phyloP scores from a whole-genome alignment of 352 stramenopile genomes.

The Globisporangium camurandrum region DNA sequence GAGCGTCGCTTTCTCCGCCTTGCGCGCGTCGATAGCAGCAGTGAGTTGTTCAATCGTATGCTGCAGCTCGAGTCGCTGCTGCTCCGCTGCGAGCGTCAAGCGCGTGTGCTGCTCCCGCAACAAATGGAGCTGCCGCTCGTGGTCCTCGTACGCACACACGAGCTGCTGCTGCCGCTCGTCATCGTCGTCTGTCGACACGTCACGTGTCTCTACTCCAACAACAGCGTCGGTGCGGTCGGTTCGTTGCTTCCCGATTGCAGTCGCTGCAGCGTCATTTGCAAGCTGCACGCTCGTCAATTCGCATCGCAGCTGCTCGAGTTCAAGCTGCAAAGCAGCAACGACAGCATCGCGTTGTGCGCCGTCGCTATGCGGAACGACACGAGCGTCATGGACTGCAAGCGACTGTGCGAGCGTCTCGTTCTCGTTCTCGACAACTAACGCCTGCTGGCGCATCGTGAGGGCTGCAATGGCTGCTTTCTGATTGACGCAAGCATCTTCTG shows the following conservation, averaged over 20 bases:
- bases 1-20: slow-evolving; percentile 35
- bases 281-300: slow-evolving; percentile 12
- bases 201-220: too few relatives aligned
- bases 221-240: too few relatives aligned
- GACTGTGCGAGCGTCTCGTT: slow-evolving; percentile 46
- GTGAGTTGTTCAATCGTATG: slow-evolving; percentile 21
- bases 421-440: slow-evolving; percentile 37
- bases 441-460: slow-evolving; percentile 44
- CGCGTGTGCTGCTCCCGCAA: slow-evolving; percentile 11
- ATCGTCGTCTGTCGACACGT: too few relatives aligned
- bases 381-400: slow-evolving; percentile 23
- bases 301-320: slow-evolving; percentile 21
- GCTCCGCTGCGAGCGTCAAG: slow-evolving; percentile 10
- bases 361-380: too few relatives aligned
- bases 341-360: too few relatives aligned
- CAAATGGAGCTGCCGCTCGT: slow-evolving; percentile 14
- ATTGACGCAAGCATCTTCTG: slow-evolving; percentile 39
- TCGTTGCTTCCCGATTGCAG: background rate
- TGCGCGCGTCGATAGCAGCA: slow-evolving; percentile 27
- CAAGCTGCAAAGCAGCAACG: slow-evolving; percentile 16
- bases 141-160: background rate
- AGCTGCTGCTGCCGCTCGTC: too few relatives aligned
- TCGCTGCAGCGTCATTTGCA: background rate
- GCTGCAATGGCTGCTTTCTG: slow-evolving; percentile 27
- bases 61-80: slow-evolving; percentile 14